Evolutionary conservation across 2,329 filamentous ascomycete species (phyloP).

Genomic region (Penicillium sp.): DNA sequence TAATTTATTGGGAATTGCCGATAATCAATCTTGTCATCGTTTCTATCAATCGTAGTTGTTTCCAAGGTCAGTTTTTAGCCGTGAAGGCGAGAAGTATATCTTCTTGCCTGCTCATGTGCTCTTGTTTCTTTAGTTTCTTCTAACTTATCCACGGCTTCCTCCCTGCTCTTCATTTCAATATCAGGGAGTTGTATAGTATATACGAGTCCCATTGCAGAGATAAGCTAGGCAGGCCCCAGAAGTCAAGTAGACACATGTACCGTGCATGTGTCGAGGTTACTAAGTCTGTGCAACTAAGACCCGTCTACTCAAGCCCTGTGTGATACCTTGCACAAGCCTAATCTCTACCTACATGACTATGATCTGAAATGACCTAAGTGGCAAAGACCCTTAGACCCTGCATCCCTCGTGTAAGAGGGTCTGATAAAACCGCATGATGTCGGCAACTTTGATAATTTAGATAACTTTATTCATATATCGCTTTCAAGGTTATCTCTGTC

Average conservation of each 20-base stretch:
- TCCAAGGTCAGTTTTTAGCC: too few relatives aligned
- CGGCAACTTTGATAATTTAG: background rate
- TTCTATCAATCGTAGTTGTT: too few relatives aligned
- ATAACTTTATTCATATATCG: background rate
- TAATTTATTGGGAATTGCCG: too few relatives aligned
- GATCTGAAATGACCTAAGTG: background rate
- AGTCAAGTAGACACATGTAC: background rate
- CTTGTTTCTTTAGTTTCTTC: too few relatives aligned
- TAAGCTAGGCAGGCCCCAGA: background rate
- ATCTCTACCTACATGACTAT: background rate
- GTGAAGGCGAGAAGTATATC: too few relatives aligned
- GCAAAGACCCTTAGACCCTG: background rate
- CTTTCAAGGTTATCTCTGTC: background rate
- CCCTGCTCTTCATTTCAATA: too few relatives aligned
- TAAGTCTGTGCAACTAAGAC: background rate
- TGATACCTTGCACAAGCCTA: background rate
- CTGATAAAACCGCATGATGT: background rate
- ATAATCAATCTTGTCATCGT: too few relatives aligned
- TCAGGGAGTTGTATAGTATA: background rate
- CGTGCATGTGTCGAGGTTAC: background rate
- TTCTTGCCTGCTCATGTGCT: too few relatives aligned
- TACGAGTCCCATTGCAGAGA: background rate
- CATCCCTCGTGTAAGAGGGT: background rate
- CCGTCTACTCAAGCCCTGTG: background rate
- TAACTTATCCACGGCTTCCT: too few relatives aligned